Evolutionary conservation across 1,139 yeast species (phyloP).

Genomic region (Geotrichum klebahnii): DNA sequence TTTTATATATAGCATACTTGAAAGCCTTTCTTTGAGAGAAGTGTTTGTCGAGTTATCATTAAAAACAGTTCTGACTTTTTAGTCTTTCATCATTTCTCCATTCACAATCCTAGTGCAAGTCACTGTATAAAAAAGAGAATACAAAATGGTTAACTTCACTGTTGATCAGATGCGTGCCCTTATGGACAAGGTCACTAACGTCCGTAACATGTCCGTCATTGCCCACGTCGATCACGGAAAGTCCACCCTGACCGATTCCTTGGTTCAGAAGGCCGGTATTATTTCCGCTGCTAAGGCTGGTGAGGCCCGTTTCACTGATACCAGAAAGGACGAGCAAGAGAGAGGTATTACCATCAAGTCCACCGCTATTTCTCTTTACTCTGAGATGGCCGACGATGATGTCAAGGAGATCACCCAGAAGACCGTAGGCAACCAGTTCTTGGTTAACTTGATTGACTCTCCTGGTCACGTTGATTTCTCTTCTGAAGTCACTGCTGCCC

Average conservation of each 20-base stretch:
- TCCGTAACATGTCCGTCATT: slow-evolving; percentile 99
- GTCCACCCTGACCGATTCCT: slow-evolving; percentile 97
- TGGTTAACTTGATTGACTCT: slow-evolving; percentile 96
- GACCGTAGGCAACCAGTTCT: slow-evolving; percentile 90
- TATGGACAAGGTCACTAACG: slow-evolving; percentile 99
- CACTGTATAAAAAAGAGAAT: slow-evolving; percentile 10
- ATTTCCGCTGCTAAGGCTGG: slow-evolving; percentile 99
- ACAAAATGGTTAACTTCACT: slow-evolving; percentile 37
- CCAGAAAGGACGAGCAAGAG: slow-evolving; percentile 99
- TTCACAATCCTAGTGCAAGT: background rate
- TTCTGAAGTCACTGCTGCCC: slow-evolving; percentile 99
- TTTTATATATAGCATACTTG: background rate
- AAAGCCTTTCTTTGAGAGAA: background rate
- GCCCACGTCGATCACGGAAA: slow-evolving; percentile 99
- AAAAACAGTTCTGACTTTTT: slow-evolving; percentile 4
- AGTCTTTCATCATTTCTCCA: background rate
- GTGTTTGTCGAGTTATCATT: background rate
- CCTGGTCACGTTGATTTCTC: slow-evolving; percentile 99
- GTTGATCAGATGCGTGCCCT: slow-evolving; percentile 85
- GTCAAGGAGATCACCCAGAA: slow-evolving; percentile 93
- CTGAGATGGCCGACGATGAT: slow-evolving; percentile 87
- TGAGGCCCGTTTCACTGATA: slow-evolving; percentile 99
- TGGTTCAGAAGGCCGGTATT: slow-evolving; percentile 98
- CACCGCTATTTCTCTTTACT: slow-evolving; percentile 94
- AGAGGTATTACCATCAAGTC: slow-evolving; percentile 99